Conservation (phyloP, 495 filamentous ascomycete species). For the Cryomyces minteri region DNA sequence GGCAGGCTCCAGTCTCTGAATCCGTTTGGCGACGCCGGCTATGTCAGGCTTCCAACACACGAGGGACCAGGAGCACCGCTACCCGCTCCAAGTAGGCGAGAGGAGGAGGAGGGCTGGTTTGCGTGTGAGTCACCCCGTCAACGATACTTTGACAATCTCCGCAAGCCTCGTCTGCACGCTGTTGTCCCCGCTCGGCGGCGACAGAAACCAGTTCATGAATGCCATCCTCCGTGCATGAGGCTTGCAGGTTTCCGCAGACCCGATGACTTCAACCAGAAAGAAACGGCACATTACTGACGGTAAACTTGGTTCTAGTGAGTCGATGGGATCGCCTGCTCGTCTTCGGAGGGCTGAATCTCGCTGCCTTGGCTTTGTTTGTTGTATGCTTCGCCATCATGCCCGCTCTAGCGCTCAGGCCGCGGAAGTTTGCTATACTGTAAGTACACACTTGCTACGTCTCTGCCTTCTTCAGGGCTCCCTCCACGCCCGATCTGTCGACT, state of each 20-base stretch:
- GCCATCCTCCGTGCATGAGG: conserved; percentile 10
- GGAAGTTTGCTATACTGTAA: conserved; percentile 95
- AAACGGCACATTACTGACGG: conserved; percentile 8
- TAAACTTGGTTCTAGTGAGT: conserved; percentile 45
- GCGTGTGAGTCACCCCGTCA: conserved; percentile 53
- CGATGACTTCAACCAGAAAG: too few species aligned
- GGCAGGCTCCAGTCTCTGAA: conserved; percentile 73
- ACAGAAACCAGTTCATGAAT: not conserved
- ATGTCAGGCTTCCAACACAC: conserved; percentile 77
- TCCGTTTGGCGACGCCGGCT: conserved; percentile 74
- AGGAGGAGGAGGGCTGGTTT: conserved; percentile 94
- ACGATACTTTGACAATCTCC: conserved; percentile 7
- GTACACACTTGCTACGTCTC: conserved; percentile 21
- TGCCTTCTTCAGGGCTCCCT: conserved; percentile 9
- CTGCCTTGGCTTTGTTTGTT: conserved; percentile 78
- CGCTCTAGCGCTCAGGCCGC: conserved; percentile 48
- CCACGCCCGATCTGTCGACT: conserved; percentile 1
- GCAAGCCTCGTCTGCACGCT: not conserved
- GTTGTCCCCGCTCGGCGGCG: not conserved
- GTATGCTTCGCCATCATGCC: conserved; percentile 83
- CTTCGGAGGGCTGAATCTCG: conserved; percentile 82
- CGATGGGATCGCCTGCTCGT: conserved; percentile 91
- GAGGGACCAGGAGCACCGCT: conserved; percentile 73
- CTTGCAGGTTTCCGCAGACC: conserved; percentile 9
- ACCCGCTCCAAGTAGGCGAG: conserved; percentile 65